phyloP scores from a whole-genome alignment of 331 rosid species.

The Erythrophleum ivorense region DNA sequence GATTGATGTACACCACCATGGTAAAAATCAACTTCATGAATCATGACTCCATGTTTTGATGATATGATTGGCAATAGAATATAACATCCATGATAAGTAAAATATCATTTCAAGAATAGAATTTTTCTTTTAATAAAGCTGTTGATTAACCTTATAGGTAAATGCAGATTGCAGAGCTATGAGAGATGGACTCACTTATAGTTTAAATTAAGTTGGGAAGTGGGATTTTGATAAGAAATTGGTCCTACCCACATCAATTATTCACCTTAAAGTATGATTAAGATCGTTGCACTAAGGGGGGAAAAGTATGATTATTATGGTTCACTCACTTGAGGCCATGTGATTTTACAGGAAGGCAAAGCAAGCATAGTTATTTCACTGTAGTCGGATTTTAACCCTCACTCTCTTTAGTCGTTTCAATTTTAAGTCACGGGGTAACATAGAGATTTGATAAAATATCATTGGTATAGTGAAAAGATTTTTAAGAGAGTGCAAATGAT shows the following conservation, averaged over 20 bases:
- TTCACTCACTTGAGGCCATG: neutral
- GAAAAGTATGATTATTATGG: constrained; percentile 4
- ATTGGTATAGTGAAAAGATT: neutral
- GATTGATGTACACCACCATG: too few relatives aligned
- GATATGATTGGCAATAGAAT: neutral
- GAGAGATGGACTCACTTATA: neutral
- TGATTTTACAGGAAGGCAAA: constrained; percentile 1
- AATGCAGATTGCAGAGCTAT: neutral
- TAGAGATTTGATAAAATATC: neutral
- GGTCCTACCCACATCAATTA: constrained; percentile 30
- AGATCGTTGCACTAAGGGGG: neutral
- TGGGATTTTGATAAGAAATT: constrained; percentile 37
- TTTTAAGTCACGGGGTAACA: neutral
- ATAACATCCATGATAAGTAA: neutral
- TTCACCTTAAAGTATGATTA: neutral
- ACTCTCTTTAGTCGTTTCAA: neutral
- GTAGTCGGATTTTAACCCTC: neutral
- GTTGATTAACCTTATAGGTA: neutral
- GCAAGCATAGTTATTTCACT: neutral
- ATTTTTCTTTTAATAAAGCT: neutral
- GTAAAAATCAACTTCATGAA: too few relatives aligned
- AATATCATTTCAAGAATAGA: neutral
- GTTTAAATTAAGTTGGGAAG: constrained; percentile 3
- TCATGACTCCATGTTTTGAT: too few relatives aligned
- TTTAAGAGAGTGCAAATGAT: neutral